Percentiles rank a stretch among this genome's conserved stretches.
phyloP scores from a whole-genome alignment of 495 filamentous ascomycete species.

The Daldinia grandis region DNA sequence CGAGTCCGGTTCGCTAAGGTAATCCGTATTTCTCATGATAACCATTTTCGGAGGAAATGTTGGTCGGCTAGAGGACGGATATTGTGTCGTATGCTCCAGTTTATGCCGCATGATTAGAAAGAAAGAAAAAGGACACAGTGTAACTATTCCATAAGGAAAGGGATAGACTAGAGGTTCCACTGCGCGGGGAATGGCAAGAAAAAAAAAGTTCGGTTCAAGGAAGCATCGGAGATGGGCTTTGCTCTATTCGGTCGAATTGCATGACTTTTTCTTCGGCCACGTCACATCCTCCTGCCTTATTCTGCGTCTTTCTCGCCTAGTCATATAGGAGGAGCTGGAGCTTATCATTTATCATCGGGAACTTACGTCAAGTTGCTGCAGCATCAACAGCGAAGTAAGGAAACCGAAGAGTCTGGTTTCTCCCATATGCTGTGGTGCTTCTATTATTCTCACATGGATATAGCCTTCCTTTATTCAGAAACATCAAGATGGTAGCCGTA shows the following conservation, averaged over 20 bases:
- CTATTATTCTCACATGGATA: neutral
- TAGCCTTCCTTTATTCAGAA: conserved; percentile 8
- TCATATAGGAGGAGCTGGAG: conserved; percentile 3
- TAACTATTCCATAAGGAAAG: conserved; percentile 22
- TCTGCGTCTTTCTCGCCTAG: conserved; percentile 9
- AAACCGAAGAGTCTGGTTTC: conserved; percentile 8
- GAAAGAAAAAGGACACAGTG: conserved; percentile 10
- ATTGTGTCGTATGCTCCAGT: neutral
- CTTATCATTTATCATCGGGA: conserved; percentile 22
- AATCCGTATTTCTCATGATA: neutral
- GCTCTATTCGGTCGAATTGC: conserved; percentile 12
- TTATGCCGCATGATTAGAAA: neutral
- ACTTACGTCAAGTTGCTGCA: conserved; percentile 17
- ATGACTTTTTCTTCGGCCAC: conserved; percentile 12
- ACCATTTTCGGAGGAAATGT: conserved; percentile 3
- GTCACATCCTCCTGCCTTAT: conserved; percentile 8
- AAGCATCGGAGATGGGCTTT: conserved; percentile 4
- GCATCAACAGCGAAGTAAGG: neutral
- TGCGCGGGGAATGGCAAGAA: conserved; percentile 14
- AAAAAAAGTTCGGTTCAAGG: neutral
- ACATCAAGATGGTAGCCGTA: conserved; percentile 3
- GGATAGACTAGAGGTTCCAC: conserved; percentile 27
- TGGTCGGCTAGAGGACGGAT: conserved; percentile 1
- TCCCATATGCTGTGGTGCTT: neutral
- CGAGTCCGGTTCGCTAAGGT: neutral